Conservation (phyloP, 2,329 filamentous ascomycete species). For the Escovopsis sp. region DNA sequence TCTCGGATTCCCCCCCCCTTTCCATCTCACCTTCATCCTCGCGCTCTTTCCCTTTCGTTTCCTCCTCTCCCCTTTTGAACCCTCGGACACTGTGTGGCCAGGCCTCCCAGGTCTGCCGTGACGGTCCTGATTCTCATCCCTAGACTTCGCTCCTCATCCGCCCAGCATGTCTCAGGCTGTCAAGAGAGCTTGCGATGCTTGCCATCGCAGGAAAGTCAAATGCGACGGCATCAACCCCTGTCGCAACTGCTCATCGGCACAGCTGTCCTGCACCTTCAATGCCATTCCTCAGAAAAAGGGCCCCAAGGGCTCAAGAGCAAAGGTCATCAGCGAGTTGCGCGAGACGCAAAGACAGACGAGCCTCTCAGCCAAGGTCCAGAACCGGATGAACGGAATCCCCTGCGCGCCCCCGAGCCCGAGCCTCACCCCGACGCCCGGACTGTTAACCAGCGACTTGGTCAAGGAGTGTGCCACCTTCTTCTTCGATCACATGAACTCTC, state of each 20-base stretch:
- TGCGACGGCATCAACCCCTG: constrained; percentile 59
- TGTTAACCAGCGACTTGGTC: constrained; percentile 47
- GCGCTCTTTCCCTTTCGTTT: neutral
- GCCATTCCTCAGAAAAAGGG: constrained; percentile 64
- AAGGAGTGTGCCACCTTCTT: constrained; percentile 55
- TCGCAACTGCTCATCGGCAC: constrained; percentile 52
- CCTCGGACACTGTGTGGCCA: no score
- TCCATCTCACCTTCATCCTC: no score
- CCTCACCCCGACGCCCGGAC: constrained; percentile 41
- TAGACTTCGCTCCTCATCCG: neutral
- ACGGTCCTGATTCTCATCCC: no score
- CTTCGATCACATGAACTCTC: constrained; percentile 51
- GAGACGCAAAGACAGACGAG: constrained; percentile 54
- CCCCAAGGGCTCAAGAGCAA: constrained; percentile 58
- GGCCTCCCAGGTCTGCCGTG: no score
- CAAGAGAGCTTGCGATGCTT: constrained; percentile 55
- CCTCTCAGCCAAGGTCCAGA: constrained; percentile 46
- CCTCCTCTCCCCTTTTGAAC: neutral
- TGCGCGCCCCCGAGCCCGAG: constrained; percentile 31
- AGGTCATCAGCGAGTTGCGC: constrained; percentile 60
- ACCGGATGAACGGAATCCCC: constrained; percentile 40
- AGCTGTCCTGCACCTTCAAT: constrained; percentile 58
- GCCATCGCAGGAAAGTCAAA: constrained; percentile 61
- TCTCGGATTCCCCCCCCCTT: no score
- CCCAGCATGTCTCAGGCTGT: constrained; percentile 35